Evolutionary conservation across 73 alveolate genomes (phyloP).

Genomic region (Paramecium caudatum): DNA sequence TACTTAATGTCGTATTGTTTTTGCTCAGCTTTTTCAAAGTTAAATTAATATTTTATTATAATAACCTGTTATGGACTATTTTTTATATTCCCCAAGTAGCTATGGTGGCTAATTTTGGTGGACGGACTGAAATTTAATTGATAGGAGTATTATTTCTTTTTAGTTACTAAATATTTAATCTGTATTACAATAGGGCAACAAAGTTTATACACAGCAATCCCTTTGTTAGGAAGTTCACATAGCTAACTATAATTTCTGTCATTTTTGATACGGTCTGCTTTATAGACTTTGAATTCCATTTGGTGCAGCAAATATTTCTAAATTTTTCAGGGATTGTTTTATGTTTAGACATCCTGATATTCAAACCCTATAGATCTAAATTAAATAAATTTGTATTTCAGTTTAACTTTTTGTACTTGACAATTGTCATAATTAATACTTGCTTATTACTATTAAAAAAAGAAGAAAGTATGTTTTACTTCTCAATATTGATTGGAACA

Average conservation of each 20-base stretch:
- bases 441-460: not conserved
- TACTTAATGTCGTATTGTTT: constrained; percentile 3
- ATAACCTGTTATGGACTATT: constrained; percentile 38
- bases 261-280: not conserved
- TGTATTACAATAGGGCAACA: constrained; percentile 3
- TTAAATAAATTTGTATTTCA: constrained; percentile 11
- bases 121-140: not conserved
- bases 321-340: not conserved
- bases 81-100: constrained; percentile 43
- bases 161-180: not conserved
- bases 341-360: not conserved
- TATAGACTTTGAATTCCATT: constrained; percentile 20
- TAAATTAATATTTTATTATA: constrained; percentile 1
- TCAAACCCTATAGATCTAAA: not conserved
- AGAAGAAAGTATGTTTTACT: constrained; percentile 20
- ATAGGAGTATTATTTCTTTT: not conserved
- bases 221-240: not conserved
- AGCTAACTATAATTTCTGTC: not conserved
- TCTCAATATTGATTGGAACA: not conserved
- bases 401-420: constrained; percentile 9
- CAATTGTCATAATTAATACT: not conserved
- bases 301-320: not conserved
- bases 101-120: not conserved
- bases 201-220: constrained; percentile 41
- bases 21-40: constrained; percentile 27